Evolutionary conservation across 352 stramenopile species (phyloP), one percentile per base, ranked within the genome.

Genomic region (Globisporangium solare): DNA sequence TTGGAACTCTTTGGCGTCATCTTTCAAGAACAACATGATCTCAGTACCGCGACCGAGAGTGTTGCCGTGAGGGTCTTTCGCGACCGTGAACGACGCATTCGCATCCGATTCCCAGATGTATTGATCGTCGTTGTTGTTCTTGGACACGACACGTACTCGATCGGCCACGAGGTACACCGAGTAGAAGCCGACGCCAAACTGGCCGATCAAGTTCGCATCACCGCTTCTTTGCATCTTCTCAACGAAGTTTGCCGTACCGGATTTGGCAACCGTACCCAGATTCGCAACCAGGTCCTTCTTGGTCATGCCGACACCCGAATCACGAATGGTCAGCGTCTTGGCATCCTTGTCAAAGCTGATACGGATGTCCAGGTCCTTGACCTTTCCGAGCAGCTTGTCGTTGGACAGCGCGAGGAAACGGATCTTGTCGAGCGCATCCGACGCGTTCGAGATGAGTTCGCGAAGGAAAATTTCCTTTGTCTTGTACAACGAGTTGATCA

Each of bases 131-230:
- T 97, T 83, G 61, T 97, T 97, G 71, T 98, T 86, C 83, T 99
- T 99, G 60, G 88, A 98, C 22, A 97, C 82, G 35, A 99, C 97
- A 53, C 93, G 88, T 48, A 99, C 94, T 47, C 82, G 79, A 76
- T 99, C 95, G 0, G 95, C 88, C 8, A 99, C 96, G 17, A 99
- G 71, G 77, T 99, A 99, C 24, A 98, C 89, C 12, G 96, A 99
- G 79, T 99, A 99, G 74, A 99, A 99, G 35, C 97, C 97, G 27
- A 99, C 97, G 55, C 97, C 97, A 68, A 99, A 99, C 83, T 99
- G 97, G 50, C 97, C 97, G 67, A 99, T 99, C 63, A 99, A 86
- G 53, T 62, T 92, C 56, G 97, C 83, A 63, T 99, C 91, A 11
- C 78, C 82, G 21, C 82, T 83, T 43, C 89, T 86, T 51, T 95